Base-by-base conservation (phyloP, 2,329 filamentous ascomycete species). In the Calonectria pteridis region DNA sequence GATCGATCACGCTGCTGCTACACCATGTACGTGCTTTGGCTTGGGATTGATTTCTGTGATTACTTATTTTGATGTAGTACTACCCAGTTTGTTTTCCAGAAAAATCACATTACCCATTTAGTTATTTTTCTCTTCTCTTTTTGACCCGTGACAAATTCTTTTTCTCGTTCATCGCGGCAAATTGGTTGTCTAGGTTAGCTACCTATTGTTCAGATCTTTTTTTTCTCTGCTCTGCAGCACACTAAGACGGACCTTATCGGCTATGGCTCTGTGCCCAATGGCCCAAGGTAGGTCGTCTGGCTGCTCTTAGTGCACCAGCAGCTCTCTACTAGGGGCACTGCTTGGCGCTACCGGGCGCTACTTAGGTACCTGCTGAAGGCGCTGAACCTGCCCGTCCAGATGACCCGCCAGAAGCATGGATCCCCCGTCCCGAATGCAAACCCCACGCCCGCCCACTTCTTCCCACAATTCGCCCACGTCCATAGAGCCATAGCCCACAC, bases 401-500 rank as follows among this genome's bases (percentile, higher is more conserved):
- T 43, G 59, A 43, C 59, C 59, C 40, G 40, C 59, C 40, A 23
- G 16, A 43, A 62, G 16, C 35, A 62, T 62, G 55, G 55, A 28
- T 46, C 64, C 62, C 58, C 67, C 46, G 71, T 71, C 28, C 70
- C 67, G 66, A 71, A 55, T 59, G 64, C 58, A 67, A 69, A 71
- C 67, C 66, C 63, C 67, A 73, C 68, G 70, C 75, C 65, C 51
- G 35, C 68, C 67, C 67, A 69, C 67, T 37, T n/a, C 43, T 33
- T 40, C 53, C 67, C 67, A 69, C 67, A 51, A 59, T 64, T 69
- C 35, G 68, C 74, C 76, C 74, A 77, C 73, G 73, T 66, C 58
- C 73, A 76, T 76, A 74, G 74, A 62, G 72, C 70, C 77, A 77
- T 77, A 70, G 69, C 75, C 68, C 78, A 80, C 78, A 74, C 73